phyloP scores from a whole-genome alignment of 306 rosid genomes.

The Inga leiocalycina region DNA sequence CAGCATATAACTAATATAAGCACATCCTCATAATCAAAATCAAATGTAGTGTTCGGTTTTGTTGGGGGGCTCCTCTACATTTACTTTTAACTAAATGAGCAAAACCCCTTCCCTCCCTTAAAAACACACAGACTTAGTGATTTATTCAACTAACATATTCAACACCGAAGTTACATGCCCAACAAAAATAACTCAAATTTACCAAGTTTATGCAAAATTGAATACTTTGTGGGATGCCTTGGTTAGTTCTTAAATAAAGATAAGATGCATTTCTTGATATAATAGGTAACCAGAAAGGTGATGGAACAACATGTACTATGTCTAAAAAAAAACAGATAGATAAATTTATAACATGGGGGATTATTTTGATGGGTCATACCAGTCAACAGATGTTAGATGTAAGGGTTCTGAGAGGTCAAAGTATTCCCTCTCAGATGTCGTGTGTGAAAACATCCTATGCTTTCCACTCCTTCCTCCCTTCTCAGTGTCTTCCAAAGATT shows the following conservation, averaged over 20 bases:
- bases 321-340: background rate
- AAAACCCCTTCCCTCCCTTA: background rate
- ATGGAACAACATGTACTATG: background rate
- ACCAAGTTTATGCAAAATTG: background rate
- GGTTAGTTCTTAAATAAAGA: background rate
- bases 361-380: constrained; percentile 50
- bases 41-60: background rate
- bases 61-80: background rate
- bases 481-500: constrained; percentile 35
- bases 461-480: constrained; percentile 21
- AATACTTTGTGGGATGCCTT: background rate
- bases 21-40: constrained; percentile 18
- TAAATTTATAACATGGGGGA: background rate
- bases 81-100: background rate
- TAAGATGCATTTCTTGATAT: background rate
- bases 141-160: background rate
- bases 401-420: constrained; percentile 83
- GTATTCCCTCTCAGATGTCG: constrained; percentile 77
- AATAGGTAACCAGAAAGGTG: background rate
- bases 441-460: constrained; percentile 38
- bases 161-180: constrained; percentile 4
- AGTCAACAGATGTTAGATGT: constrained; percentile 70
- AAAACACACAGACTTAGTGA: background rate
- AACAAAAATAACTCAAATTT: background rate
- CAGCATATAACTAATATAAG: background rate